These are phyloP conservation scores for Podila verticillata DNA, from an alignment of 192 early-diverging fungal species.

Conservation along the genomic window DNA sequence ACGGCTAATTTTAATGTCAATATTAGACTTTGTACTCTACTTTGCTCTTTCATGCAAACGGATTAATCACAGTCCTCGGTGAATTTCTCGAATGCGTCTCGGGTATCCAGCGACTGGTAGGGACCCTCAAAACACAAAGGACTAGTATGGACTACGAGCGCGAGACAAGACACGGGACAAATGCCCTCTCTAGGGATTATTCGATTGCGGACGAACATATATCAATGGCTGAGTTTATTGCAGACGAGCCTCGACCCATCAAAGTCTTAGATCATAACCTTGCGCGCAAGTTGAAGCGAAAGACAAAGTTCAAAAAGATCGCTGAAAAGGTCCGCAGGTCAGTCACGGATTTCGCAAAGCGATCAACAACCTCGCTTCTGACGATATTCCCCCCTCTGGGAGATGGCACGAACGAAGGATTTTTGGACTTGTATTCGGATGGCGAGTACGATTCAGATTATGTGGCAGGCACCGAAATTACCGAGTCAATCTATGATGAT, in stretches of 20 bases:
- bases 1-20: slow-evolving; percentile 1
- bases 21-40: slow-evolving; percentile 28
- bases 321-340: slow-evolving; percentile 41
- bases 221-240: slow-evolving; percentile 14
- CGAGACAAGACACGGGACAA: background rate
- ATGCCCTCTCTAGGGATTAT: background rate
- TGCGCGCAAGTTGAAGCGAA: slow-evolving; percentile 36
- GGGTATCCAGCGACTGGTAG: slow-evolving; percentile 31
- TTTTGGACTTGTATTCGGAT: slow-evolving; percentile 37
- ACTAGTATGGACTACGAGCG: background rate
- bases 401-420: slow-evolving; percentile 46
- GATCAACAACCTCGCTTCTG: slow-evolving; percentile 16
- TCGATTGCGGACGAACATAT: slow-evolving; percentile 17
- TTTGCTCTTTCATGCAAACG: slow-evolving; percentile 23
- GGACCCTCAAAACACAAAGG: slow-evolving; percentile 28
- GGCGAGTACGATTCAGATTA: slow-evolving; percentile 33
- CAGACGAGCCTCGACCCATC: slow-evolving; percentile 31
- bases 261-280: slow-evolving; percentile 34
- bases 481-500: slow-evolving; percentile 5
- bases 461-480: slow-evolving; percentile 18
- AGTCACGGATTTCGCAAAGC: slow-evolving; percentile 30
- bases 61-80: slow-evolving; percentile 34
- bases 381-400: slow-evolving; percentile 46
- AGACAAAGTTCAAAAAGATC: slow-evolving; percentile 34
- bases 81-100: slow-evolving; percentile 48